Evolutionary conservation across 78 protist species (phyloP), one percentile per base, ranked within the genome.

Genomic region (Dictyostelium capitatum): DNA sequence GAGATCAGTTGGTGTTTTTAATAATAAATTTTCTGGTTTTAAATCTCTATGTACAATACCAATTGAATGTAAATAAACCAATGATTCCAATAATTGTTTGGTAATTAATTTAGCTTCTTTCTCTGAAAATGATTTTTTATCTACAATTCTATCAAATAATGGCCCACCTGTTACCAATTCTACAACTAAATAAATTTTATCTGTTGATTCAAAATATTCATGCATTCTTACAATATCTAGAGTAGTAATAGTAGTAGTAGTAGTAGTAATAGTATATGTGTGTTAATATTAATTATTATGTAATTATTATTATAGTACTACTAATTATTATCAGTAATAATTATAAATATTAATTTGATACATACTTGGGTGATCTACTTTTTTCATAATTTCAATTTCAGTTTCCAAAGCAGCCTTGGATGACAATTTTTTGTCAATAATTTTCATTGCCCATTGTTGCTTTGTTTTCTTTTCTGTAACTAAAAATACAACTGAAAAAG

Each of bases 31-130:
- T 79, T 97, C 98, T 48, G 98, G 98, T 91, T 97, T 97, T 46
- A 96, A 75, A 62, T 96, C 98, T 43, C 99, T 83, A 50, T 97
- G 99, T 41, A 83, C 92, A n/a, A 97, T 92, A 46, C 97, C 95
- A 37, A 56, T 64, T 2, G 50, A 28, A 83, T 97, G 99, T 28
- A 97, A 72, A 72, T 97, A 97, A 9, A 19, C 74, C 12, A 97
- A 41, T 32, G 97, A 96, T n/a, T 30, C 37, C 4, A 97, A 41
- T 41, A 97, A 56, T 50, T 96, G 95, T 46, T 70, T 53, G 1
- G 83, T 56, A 54, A 97, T 28, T 12, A 23, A 43, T 28, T 89
- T 81, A 25, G 98, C 98, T 28, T 94, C 98, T 6, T 47, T 64
- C 57, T 97, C 98, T 28, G 85, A 23, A 62, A 97, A 97, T 41